A percentile compares a stretch with the other conserved stretches of the same genome.
Conservation (phyloP, 106 monocot species). For the Dioscorea alata region DNA sequence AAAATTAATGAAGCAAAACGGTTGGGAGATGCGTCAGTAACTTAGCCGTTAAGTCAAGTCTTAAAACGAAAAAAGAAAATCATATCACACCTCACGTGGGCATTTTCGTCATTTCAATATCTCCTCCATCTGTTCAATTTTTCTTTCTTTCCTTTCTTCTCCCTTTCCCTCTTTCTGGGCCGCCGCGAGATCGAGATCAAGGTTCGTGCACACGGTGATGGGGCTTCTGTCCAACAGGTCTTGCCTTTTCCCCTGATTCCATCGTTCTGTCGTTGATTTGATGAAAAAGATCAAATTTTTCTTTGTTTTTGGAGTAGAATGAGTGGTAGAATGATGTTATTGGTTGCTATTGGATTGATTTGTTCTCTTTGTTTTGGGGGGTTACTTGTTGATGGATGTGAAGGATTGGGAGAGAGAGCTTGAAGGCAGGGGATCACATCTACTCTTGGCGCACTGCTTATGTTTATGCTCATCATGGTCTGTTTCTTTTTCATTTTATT, state of each 20-base stretch:
- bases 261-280: neutral
- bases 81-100: too few species aligned
- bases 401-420: conserved; percentile 52
- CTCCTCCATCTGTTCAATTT: neutral
- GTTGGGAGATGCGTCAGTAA: too few species aligned
- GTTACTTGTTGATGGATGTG: neutral
- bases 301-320: too few species aligned
- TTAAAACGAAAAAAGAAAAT: too few species aligned
- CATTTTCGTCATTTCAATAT: too few species aligned
- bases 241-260: neutral
- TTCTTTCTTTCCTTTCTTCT: neutral
- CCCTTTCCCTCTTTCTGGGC: neutral
- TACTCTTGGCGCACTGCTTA: conserved; percentile 91
- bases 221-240: conserved; percentile 40
- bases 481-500: too few species aligned
- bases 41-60: too few species aligned
- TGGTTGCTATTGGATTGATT: too few species aligned
- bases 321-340: too few species aligned
- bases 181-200: neutral
- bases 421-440: conserved; percentile 94
- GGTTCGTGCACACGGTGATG: neutral
- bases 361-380: neutral
- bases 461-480: conserved; percentile 90
- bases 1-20: too few species aligned
- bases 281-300: neutral